These are phyloP conservation scores for Penium margaritaceum DNA, from an alignment of 139 green algal species.

Conservation along the genomic window DNA sequence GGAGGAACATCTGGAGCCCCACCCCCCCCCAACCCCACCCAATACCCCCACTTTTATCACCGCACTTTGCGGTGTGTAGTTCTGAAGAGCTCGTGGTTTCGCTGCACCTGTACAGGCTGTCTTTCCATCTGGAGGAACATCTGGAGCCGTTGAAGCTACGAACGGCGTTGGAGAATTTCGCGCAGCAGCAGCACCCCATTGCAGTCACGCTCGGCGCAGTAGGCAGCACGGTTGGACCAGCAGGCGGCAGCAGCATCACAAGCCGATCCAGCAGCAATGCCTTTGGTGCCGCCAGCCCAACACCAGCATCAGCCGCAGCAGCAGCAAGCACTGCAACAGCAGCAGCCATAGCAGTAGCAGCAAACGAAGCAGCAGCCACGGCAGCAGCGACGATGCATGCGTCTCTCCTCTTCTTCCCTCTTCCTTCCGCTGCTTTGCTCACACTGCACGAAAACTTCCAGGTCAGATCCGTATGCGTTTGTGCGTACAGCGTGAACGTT, in stretches of 20 bases:
- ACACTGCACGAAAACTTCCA: conserved; percentile 6
- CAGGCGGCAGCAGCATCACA: conserved; percentile 2
- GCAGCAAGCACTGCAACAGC: too few relatives aligned
- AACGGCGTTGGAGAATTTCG: conserved; percentile 24
- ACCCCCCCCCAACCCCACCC: too few relatives aligned
- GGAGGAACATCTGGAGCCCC: too few relatives aligned
- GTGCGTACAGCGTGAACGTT: too few relatives aligned
- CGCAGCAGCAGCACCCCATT: conserved; percentile 22
- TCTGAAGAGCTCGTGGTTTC: too few relatives aligned
- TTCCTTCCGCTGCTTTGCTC: background rate
- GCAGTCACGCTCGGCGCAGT: background rate
- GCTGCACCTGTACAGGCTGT: too few relatives aligned
- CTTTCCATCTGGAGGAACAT: background rate
- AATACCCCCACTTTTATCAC: too few relatives aligned
- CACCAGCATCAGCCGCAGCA: background rate
- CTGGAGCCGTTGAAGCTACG: conserved; percentile 18
- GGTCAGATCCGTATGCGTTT: too few relatives aligned
- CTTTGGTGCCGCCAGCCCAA: background rate
- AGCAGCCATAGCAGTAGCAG: too few relatives aligned
- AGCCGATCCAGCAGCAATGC: background rate
- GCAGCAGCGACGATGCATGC: background rate
- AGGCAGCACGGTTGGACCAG: conserved; percentile 1
- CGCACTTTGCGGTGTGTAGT: too few relatives aligned
- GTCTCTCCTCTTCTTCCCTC: too few relatives aligned
- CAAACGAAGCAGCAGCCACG: background rate